These are phyloP conservation scores for Globisporangium apiculatum DNA, from an alignment of 352 stramenopile species.

Conservation along the genomic window DNA sequence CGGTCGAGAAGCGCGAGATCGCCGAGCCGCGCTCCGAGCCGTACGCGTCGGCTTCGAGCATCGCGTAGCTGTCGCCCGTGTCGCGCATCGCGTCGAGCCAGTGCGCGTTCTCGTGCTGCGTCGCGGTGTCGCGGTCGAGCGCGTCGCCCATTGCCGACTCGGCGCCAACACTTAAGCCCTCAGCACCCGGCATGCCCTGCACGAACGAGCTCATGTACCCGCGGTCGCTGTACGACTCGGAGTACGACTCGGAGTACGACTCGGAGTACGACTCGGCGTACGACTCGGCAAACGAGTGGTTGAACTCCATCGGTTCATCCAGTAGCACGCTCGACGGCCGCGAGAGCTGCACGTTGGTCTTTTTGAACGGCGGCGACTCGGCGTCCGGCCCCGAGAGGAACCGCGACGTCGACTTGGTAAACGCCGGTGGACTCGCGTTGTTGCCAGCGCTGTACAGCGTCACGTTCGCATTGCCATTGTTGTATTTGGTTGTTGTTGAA, in stretches of 20 bases:
- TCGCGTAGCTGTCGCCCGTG: slow-evolving; percentile 78
- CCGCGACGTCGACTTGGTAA: slow-evolving; percentile 7
- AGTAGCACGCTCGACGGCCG: slow-evolving; percentile 40
- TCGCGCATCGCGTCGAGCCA: slow-evolving; percentile 69
- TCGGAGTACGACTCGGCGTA: slow-evolving; percentile 54
- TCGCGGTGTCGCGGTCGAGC: slow-evolving; percentile 7
- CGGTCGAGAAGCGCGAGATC: slow-evolving; percentile 65
- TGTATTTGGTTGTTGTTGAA: background rate
- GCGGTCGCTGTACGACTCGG: slow-evolving; percentile 35
- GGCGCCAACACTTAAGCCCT: slow-evolving; percentile 14
- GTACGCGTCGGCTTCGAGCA: slow-evolving; percentile 73
- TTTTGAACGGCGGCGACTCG: slow-evolving; percentile 27
- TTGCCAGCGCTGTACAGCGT: slow-evolving; percentile 3
- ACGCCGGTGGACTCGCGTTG: slow-evolving; percentile 1
- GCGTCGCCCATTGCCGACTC: slow-evolving; percentile 13
- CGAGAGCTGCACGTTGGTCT: slow-evolving; percentile 30
- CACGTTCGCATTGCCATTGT: background rate
- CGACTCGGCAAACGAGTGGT: slow-evolving; percentile 42
- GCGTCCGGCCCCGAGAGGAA: slow-evolving; percentile 12
- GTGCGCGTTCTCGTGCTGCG: slow-evolving; percentile 26
- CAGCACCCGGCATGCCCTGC: slow-evolving; percentile 33
- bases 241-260: slow-evolving; percentile 55
- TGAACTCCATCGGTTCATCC: slow-evolving; percentile 50
- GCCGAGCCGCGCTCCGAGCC: slow-evolving; percentile 49
- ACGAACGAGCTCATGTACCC: slow-evolving; percentile 35